These are phyloP conservation scores for Protea cynaroides DNA, from an alignment of 164 flowering plant species.

Conservation along the genomic window DNA sequence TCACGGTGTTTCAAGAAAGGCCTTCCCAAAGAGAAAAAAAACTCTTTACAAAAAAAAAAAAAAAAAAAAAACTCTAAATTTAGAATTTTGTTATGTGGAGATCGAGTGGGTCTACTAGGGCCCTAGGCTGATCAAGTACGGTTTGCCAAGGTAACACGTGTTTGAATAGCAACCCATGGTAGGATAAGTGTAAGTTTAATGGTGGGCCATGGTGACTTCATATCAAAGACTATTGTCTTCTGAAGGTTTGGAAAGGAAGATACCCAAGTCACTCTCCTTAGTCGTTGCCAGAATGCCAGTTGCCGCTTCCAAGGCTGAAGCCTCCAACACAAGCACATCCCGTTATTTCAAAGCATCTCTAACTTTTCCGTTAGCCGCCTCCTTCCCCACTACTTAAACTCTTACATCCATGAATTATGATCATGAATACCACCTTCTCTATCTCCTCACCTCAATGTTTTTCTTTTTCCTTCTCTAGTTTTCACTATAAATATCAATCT, in stretches of 20 bases:
- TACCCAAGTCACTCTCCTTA: neutral
- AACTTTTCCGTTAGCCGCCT: conserved; percentile 3
- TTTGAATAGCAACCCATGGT: neutral
- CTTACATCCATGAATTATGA: conserved; percentile 1
- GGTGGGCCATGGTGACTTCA: neutral
- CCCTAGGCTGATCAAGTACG: too few relatives aligned
- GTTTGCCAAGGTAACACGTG: conserved; percentile 1
- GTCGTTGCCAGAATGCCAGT: neutral
- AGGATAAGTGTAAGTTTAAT: neutral
- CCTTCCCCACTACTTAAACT: neutral
- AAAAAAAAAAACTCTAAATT: too few relatives aligned
- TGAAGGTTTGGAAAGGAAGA: too few relatives aligned
- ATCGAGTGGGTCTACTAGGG: neutral
- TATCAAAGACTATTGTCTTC: neutral
- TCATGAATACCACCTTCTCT: conserved; percentile 22
- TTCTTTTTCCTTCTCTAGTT: neutral
- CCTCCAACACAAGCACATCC: conserved; percentile 12
- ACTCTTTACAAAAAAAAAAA: too few relatives aligned
- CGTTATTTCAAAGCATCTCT: neutral
- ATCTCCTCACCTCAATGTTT: conserved; percentile 22
- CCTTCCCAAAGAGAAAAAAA: too few relatives aligned
- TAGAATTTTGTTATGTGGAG: neutral
- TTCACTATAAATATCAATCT: conserved; percentile 21
- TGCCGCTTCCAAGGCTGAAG: too few relatives aligned
- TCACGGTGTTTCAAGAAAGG: too few relatives aligned